Base-by-base conservation (phyloP, 352 stramenopile genomes). In the Globisporangium recalcitrans region DNA sequence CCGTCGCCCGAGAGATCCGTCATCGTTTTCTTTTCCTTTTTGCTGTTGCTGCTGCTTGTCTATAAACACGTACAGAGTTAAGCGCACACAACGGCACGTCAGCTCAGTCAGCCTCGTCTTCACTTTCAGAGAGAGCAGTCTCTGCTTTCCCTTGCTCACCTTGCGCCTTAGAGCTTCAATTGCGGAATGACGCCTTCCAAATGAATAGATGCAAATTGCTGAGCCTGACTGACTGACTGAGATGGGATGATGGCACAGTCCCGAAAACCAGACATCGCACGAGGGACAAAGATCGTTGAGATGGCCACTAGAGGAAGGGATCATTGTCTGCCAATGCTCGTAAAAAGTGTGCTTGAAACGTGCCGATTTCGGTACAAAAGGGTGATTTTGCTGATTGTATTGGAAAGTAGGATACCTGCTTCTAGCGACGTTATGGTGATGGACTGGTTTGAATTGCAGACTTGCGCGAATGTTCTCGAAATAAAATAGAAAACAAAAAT, bases 1-100 rank as follows among this genome's bases (percentile, higher is more conserved):
- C 90, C 92, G 68, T 97, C 91, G 56, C 85, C 84, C 13, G 80
- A 94, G 49, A 97, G 65, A 64, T 97, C 84, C 42, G 90, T 77
- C 48, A 69, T 78, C 60, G n/a, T 31, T 62, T 78, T 19, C 55
- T 69, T 51, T 49, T 21, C 21, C 32, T 21, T 31, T 46, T 6
- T 46, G 38, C 38, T 21, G 38, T 46, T 24, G 13, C 13, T 36
- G 19, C 21, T 32, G 38, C 32, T 19, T 24, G 24, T 52, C 14
- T 38, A 38, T 29, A 22, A 1, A 31, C 1, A 57, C 24, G n/a
- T n/a, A n/a, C n/a, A n/a, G n/a, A n/a, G n/a, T n/a, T n/a, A n/a
- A n/a, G n/a, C n/a, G n/a, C n/a, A n/a, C n/a, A n/a, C n/a, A n/a
- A n/a, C n/a, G n/a, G n/a, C 16, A 14, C 52, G 26, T 34, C 24